Percentiles rank a stretch among this genome's conserved stretches.
phyloP scores from a whole-genome alignment of 2,329 filamentous ascomycete species.

The Aspergillus sp. region DNA sequence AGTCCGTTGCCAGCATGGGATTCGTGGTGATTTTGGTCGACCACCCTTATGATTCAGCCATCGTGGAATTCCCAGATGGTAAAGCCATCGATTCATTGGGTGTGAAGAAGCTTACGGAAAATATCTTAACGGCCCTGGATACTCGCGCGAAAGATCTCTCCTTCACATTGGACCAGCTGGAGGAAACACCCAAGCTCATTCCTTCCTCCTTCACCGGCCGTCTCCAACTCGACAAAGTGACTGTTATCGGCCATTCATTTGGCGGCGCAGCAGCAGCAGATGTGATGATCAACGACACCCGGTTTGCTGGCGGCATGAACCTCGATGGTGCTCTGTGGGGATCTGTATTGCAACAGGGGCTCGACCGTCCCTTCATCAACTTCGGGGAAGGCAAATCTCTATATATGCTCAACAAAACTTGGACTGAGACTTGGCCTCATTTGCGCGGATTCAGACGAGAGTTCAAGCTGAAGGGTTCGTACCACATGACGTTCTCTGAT shows the following conservation, averaged over 20 bases:
- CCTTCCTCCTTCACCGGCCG: neutral
- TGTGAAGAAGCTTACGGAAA: neutral
- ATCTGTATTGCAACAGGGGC: constrained; percentile 3
- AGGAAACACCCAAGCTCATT: neutral
- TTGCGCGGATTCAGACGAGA: neutral
- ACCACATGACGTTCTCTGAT: constrained; percentile 15
- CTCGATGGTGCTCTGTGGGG: constrained; percentile 29
- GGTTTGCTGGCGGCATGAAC: constrained; percentile 25
- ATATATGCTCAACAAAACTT: neutral
- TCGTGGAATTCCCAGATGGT: constrained; percentile 18
- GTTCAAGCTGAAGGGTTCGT: constrained; percentile 3
- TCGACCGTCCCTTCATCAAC: neutral
- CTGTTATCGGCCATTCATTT: constrained; percentile 31
- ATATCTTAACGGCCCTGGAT: neutral
- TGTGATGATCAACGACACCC: constrained; percentile 15
- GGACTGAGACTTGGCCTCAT: constrained; percentile 7
- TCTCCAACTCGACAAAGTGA: constrained; percentile 3
- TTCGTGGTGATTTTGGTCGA: constrained; percentile 8
- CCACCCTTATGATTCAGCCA: constrained; percentile 14
- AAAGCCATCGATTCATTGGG: neutral
- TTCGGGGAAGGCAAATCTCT: neutral
- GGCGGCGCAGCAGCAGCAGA: constrained; percentile 28
- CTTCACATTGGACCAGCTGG: constrained; percentile 1
- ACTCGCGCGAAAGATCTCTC: constrained; percentile 1
- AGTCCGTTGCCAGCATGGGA: neutral